Conservation (phyloP, 257 asterid genomes). For the Galeopsis tetrahit region DNA sequence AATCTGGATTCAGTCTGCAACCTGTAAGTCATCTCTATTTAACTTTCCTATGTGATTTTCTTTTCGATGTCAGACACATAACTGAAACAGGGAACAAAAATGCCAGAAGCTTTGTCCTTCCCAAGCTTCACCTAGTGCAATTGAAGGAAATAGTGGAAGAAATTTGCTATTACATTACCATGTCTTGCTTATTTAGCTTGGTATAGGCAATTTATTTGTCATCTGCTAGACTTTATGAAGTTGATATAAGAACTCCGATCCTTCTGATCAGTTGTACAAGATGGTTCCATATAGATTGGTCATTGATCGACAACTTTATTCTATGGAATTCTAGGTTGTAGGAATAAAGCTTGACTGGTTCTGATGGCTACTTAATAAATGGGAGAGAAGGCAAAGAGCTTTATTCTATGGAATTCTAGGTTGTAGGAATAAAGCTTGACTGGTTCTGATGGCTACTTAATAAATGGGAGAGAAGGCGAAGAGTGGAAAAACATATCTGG, state of each 20-base stretch:
- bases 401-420: constrained; percentile 1
- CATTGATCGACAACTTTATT: constrained; percentile 9
- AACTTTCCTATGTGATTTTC: neutral
- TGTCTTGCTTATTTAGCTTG: constrained; percentile 16
- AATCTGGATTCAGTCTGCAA: constrained; percentile 94
- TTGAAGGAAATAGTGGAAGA: constrained; percentile 8
- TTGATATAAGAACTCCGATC: constrained; percentile 1
- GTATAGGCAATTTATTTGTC: constrained; percentile 8
- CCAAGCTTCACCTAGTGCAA: neutral
- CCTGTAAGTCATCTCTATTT: constrained; percentile 69
- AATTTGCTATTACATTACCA: constrained; percentile 8
- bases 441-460: constrained; percentile 17
- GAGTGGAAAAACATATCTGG: constrained; percentile 2
- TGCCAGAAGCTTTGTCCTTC: constrained; percentile 10
- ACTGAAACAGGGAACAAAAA: constrained; percentile 20
- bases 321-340: constrained; percentile 5
- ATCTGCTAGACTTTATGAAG: neutral
- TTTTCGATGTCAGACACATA: constrained; percentile 8
- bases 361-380: constrained; percentile 20
- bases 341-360: constrained; percentile 13
- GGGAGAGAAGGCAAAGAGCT: neutral
- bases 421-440: constrained; percentile 16
- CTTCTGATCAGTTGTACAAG: neutral
- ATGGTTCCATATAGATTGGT: constrained; percentile 20
- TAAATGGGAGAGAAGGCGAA: constrained; percentile 12